Base-by-base conservation (phyloP, 805 yeast genomes). In the Brettanomyces custersianus region DNA sequence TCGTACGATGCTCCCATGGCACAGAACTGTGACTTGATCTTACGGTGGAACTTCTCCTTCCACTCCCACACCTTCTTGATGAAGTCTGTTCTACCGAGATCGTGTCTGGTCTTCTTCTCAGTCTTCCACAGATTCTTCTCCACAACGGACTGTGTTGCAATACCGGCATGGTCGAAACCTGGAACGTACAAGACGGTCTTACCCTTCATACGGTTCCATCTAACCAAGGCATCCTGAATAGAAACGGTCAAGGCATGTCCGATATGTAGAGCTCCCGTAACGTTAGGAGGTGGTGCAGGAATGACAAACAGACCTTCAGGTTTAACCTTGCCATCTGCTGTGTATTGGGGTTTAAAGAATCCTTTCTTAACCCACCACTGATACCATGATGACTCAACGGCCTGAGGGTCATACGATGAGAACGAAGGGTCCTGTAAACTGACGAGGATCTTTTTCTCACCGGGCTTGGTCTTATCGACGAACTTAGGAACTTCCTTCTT, bases 201-300 rank as follows among this genome's bases (percentile, higher is more conserved):
- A 37, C 97, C 97, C 62, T 79, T 80, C 98, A 92, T 92, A 68
- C 98, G 81, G 71, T 92, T 77, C 69, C 75, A 92, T 63, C 98
- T 78, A 46, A 88, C 78, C 55, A 92, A 73, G 19, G 96, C 62
- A 60, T 92, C 98, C 68, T 92, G 98, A 54, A 92, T 82, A 24
- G 97, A 69, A 42, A 88, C 84, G 13, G 98, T 92, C 58, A 92
- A 72, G 20, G 97, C 98, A 62, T 92, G 98, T 49, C 98, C 98
- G 61, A 92, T 92, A 62, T 92, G 98, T 48, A 92, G 72, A 32
- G 97, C 96, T 65, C 98, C 98, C 33, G 98, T 92, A 45, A 92
- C 95, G 60, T 92, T 92, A 56, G 98, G 98, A 43, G 98, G 98
- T 27, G 98, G 98, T n/a, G 95, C 92, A 27, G 97, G 96, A 51